Percentiles rank a stretch among this genome's conserved stretches.
phyloP scores from a whole-genome alignment of 2,329 filamentous ascomycete species.

The Malbranchea zuffiana region DNA sequence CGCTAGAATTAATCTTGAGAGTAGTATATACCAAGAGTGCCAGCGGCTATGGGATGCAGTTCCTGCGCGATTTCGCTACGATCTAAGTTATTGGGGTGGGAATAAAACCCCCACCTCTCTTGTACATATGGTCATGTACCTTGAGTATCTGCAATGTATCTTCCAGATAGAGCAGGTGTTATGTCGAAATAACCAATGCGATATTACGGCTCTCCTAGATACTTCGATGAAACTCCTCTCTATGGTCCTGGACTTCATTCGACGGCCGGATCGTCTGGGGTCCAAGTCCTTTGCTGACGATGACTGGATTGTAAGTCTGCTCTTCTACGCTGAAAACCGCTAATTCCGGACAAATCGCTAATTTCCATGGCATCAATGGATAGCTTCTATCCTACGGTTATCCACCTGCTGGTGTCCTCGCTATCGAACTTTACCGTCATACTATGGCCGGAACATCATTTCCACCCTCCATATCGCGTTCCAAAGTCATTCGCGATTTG shows the following conservation, averaged over 20 bases:
- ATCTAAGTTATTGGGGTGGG: constrained; percentile 13
- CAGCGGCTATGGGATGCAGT: constrained; percentile 16
- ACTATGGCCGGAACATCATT: constrained; percentile 15
- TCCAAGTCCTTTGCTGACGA: no score
- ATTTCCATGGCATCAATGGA: no score
- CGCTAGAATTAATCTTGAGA: constrained; percentile 1
- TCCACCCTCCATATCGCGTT: constrained; percentile 17
- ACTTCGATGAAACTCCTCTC: constrained; percentile 18
- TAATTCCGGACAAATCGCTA: no score
- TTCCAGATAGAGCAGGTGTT: constrained; percentile 19
- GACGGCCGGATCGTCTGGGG: no score
- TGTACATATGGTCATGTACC: constrained; percentile 14
- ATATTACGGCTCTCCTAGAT: constrained; percentile 16
- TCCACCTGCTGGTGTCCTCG: constrained; percentile 17
- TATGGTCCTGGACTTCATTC: constrained; percentile 17
- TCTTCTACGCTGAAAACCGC: no score
- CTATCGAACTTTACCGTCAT: constrained; percentile 17
- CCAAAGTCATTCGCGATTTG: constrained; percentile 19
- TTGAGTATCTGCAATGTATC: constrained; percentile 17
- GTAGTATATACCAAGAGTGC: constrained; percentile 15
- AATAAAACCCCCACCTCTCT: constrained; percentile 8
- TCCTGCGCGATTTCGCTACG: constrained; percentile 17
- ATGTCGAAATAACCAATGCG: constrained; percentile 13
- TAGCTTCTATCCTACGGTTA: constrained; percentile 17
- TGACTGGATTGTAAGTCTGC: no score